Conservation (phyloP, 179 eudicot genomes). For the Gypsophila paniculata region DNA sequence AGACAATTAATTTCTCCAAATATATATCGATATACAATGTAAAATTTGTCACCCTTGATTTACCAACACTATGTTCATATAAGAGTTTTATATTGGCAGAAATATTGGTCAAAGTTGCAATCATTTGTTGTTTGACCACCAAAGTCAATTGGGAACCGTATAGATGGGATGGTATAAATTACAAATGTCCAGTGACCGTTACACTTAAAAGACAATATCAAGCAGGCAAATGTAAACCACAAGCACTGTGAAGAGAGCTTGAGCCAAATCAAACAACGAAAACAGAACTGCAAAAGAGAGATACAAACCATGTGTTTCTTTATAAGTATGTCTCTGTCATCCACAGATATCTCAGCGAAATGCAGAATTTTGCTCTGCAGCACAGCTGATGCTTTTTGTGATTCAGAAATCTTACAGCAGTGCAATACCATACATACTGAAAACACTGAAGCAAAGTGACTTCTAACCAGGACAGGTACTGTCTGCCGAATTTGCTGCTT, state of each 20-base stretch:
- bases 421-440: conserved; percentile 82
- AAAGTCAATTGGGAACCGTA: background rate
- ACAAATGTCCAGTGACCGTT: background rate
- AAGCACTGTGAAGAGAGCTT: background rate
- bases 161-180: background rate
- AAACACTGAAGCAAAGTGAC: conserved; percentile 75
- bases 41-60: too few species aligned
- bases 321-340: conserved; percentile 80
- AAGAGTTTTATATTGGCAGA: too few species aligned
- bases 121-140: background rate
- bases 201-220: background rate
- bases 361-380: conserved; percentile 63
- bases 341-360: conserved; percentile 70
- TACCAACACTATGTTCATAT: too few species aligned
- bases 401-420: conserved; percentile 65
- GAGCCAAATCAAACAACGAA: background rate
- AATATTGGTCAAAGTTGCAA: too few species aligned
- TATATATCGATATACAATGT: too few species aligned
- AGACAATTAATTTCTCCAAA: too few species aligned
- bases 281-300: conserved; percentile 13
- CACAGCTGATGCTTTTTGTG: conserved; percentile 60
- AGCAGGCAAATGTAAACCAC: conserved; percentile 9
- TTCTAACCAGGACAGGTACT: conserved; percentile 48
- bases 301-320: conserved; percentile 75
- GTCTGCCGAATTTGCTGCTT: conserved; percentile 67